A percentile compares a stretch with the other conserved stretches of the same genome.
These are phyloP conservation scores for Mimosa bimucronata DNA, from an alignment of 306 rosid genomes.

Conservation along the genomic window DNA sequence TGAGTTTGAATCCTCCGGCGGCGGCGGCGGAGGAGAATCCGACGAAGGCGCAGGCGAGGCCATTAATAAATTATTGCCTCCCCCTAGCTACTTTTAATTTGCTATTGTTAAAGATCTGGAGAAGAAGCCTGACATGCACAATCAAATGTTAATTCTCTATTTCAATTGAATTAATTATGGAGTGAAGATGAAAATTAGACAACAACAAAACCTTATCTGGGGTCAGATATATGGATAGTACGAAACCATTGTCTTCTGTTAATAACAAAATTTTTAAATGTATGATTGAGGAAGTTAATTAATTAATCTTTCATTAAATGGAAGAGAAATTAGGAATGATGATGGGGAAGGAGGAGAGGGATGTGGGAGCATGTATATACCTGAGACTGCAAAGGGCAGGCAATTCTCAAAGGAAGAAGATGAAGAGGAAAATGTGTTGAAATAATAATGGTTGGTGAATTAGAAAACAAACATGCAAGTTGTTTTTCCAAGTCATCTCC, in stretches of 20 bases:
- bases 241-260: too few relatives aligned
- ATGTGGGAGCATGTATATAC: constrained; percentile 31
- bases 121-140: constrained; percentile 53
- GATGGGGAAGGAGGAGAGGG: neutral
- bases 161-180: neutral
- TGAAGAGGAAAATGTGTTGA: constrained; percentile 32
- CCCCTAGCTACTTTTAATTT: constrained; percentile 22
- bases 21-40: constrained; percentile 26
- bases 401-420: constrained; percentile 49
- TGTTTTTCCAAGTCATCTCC: constrained; percentile 39
- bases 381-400: constrained; percentile 47
- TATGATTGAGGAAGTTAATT: too few relatives aligned
- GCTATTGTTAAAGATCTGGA: constrained; percentile 41
- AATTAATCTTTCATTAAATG: neutral
- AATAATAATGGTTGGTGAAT: constrained; percentile 16
- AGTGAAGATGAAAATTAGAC: neutral
- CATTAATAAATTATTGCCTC: constrained; percentile 45
- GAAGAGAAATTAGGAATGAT: neutral
- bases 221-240: too few relatives aligned
- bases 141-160: constrained; percentile 35
- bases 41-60: constrained; percentile 33
- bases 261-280: too few relatives aligned
- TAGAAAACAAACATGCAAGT: constrained; percentile 7
- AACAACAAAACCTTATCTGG: too few relatives aligned
- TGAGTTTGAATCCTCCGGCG: neutral